phyloP scores from a whole-genome alignment of 208 protist species.

The Leishmania lainsoni region DNA sequence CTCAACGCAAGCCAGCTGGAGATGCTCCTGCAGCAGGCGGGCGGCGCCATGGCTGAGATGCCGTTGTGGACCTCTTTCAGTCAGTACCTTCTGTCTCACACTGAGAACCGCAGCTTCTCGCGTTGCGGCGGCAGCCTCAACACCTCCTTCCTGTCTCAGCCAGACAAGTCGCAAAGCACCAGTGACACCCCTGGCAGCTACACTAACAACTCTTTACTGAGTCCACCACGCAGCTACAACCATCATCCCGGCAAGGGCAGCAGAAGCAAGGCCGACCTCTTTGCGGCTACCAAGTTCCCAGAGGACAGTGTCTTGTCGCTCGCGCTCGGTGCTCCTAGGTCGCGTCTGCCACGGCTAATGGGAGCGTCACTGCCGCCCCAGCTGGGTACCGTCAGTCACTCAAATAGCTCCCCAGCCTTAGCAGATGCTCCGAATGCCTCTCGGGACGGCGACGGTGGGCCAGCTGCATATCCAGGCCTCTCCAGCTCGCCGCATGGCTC shows the following conservation, averaged over 20 bases:
- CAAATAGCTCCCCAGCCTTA: neutral
- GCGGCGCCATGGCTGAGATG: neutral
- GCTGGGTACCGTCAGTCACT: neutral
- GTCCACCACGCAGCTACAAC: neutral
- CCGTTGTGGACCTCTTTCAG: constrained; percentile 21
- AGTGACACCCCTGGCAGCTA: neutral
- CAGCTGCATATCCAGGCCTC: neutral
- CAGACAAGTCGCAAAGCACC: neutral
- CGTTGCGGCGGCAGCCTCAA: constrained; percentile 7
- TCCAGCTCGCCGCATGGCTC: neutral
- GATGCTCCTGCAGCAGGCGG: neutral
- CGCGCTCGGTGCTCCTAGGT: constrained; percentile 30
- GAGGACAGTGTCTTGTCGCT: constrained; percentile 46
- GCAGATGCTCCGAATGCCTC: constrained; percentile 8
- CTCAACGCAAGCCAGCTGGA: constrained; percentile 13
- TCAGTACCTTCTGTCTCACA: constrained; percentile 34
- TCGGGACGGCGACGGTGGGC: constrained; percentile 1
- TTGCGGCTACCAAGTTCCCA: constrained; percentile 25
- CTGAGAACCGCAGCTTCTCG: constrained; percentile 47
- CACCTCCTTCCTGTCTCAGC: constrained; percentile 1
- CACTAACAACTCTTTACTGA: neutral
- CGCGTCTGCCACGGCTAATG: constrained; percentile 21
- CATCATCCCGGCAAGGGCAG: constrained; percentile 2
- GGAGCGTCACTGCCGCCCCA: constrained; percentile 14
- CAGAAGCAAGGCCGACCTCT: neutral